Conservation (phyloP, 768 basidiomycete genomes). For the Suillus sp. region DNA sequence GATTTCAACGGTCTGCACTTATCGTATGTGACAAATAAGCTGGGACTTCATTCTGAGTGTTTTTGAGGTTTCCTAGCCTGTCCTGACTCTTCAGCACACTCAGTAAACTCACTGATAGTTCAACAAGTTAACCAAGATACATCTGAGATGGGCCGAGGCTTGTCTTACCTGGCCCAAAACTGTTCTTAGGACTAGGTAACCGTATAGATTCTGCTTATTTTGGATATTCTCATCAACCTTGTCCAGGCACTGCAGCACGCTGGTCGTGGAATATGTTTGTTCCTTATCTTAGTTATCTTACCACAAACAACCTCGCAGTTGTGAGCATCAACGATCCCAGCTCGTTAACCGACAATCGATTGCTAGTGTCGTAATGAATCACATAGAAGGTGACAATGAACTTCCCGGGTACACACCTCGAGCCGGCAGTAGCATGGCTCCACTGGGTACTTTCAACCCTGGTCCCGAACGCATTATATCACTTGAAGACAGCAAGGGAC, state of each 20-base stretch:
- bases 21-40: no score
- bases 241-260: background rate
- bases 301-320: background rate
- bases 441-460: background rate
- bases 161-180: background rate
- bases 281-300: background rate
- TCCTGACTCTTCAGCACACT: background rate
- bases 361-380: background rate
- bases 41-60: no score
- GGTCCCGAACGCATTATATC: conserved; percentile 40
- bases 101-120: background rate
- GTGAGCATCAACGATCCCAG: background rate
- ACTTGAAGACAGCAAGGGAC: conserved; percentile 43
- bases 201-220: background rate
- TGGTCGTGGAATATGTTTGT: background rate
- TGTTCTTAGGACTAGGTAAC: background rate
- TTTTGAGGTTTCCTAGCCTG: no score
- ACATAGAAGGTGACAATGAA: conserved; percentile 17
- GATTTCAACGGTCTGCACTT: no score
- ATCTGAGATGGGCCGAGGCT: background rate
- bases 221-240: conserved; percentile 1
- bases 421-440: conserved; percentile 5
- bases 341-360: background rate
- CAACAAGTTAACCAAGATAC: background rate
- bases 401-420: conserved; percentile 22